A percentile compares a stretch with the other conserved stretches of the same genome.
Evolutionary conservation across 306 rosid genomes (phyloP).

Genomic region (Echinosophora koreensis): DNA sequence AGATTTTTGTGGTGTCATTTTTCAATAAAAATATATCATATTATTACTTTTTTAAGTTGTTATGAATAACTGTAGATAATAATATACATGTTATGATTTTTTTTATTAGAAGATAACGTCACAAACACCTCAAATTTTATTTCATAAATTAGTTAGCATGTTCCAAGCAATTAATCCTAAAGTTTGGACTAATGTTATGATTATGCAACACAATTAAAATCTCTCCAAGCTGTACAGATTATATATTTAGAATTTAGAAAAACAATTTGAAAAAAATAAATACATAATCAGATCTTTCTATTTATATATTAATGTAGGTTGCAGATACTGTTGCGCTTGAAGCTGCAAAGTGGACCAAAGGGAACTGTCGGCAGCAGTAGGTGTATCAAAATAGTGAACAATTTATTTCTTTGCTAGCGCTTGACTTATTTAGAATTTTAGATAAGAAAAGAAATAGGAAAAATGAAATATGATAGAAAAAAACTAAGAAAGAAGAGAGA

Average conservation of each 20-base stretch:
- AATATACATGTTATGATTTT: no score
- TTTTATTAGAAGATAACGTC: no score
- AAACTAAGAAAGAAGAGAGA: no score
- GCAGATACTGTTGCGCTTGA: background rate
- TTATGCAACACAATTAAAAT: background rate
- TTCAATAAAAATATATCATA: no score
- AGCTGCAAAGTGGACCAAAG: slow-evolving; percentile 6
- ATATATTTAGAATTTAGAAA: background rate
- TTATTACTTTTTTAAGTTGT: no score
- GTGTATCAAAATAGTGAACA: background rate
- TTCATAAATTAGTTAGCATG: background rate
- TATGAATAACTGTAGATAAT: no score
- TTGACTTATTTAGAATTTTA: background rate
- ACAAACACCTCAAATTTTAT: no score
- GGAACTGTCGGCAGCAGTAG: slow-evolving; percentile 51
- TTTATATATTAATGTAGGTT: background rate
- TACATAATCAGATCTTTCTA: background rate
- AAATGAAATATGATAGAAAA: no score
- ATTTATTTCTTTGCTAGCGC: background rate
- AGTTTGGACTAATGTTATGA: background rate
- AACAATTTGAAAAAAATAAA: background rate
- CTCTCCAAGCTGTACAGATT: background rate
- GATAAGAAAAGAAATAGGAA: no score
- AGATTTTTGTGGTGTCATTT: no score
- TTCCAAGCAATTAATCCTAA: background rate